Evolutionary conservation across 345 rosid genomes (phyloP).

Genomic region (Lepidium aucheri): DNA sequence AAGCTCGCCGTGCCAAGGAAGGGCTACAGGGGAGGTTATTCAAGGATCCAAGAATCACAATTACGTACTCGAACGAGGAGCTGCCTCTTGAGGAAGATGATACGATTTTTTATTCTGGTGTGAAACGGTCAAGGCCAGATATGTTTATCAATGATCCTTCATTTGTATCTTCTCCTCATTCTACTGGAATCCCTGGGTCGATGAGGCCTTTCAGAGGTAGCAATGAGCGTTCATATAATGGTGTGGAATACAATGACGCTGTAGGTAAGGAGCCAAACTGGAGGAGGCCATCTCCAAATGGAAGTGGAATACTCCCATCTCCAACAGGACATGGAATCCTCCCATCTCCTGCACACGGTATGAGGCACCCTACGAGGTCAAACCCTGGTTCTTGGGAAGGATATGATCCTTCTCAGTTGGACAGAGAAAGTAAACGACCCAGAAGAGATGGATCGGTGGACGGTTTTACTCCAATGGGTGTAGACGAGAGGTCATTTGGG

Average conservation of each 20-base stretch:
- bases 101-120: constrained; percentile 45
- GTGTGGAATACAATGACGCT: constrained; percentile 49
- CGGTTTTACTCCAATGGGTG: constrained; percentile 33
- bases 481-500: constrained; percentile 37
- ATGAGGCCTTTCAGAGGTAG: constrained; percentile 43
- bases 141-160: constrained; percentile 36
- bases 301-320: constrained; percentile 49
- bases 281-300: constrained; percentile 68
- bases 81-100: constrained; percentile 63
- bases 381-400: constrained; percentile 70
- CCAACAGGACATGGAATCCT: constrained; percentile 52
- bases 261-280: constrained; percentile 41
- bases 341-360: constrained; percentile 46
- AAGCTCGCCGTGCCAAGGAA: constrained; percentile 95
- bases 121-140: constrained; percentile 59
- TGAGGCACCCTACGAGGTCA: constrained; percentile 46
- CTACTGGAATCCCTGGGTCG: constrained; percentile 33
- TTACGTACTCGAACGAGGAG: constrained; percentile 75
- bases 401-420: constrained; percentile 50
- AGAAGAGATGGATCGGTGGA: constrained; percentile 55
- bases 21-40: constrained; percentile 88
- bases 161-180: constrained; percentile 33
- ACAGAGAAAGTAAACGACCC: constrained; percentile 63
- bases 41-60: constrained; percentile 82
- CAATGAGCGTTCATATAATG: constrained; percentile 43